Percentiles rank a stretch among this genome's conserved stretches.
Evolutionary conservation across 495 filamentous ascomycete species (phyloP).

Genomic region (Trichoderma asperelloides): DNA sequence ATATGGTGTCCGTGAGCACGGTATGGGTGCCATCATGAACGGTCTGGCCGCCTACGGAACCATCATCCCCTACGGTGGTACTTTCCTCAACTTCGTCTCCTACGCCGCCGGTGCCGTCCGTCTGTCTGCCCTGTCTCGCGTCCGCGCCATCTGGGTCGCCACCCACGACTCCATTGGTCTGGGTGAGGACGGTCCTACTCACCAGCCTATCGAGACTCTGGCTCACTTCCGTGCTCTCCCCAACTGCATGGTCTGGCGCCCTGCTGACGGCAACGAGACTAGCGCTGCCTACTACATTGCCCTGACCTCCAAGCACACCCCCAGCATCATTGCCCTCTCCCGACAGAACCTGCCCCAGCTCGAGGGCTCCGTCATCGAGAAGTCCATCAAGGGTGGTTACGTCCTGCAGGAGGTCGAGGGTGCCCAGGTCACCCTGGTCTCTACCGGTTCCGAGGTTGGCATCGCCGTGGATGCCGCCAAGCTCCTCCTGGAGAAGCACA

Average conservation of each 20-base stretch:
- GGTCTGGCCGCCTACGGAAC: slow-evolving; percentile 93
- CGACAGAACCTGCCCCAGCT: slow-evolving; percentile 98
- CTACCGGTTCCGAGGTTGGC: slow-evolving; percentile 92
- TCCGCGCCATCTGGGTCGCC: slow-evolving; percentile 90
- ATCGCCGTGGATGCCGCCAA: slow-evolving; percentile 88
- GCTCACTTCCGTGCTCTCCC: slow-evolving; percentile 98
- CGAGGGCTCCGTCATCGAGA: slow-evolving; percentile 80
- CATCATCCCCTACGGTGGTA: slow-evolving; percentile 86
- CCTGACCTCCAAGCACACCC: slow-evolving; percentile 82
- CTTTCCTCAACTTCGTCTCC: slow-evolving; percentile 99
- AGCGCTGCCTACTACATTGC: slow-evolving; percentile 96
- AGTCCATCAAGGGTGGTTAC: slow-evolving; percentile 90
- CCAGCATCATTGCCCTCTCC: slow-evolving; percentile 86
- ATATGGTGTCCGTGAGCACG: slow-evolving; percentile 96
- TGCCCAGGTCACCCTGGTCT: slow-evolving; percentile 82
- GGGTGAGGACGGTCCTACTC: slow-evolving; percentile 96
- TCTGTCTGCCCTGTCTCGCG: slow-evolving; percentile 83
- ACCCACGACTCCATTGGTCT: slow-evolving; percentile 99
- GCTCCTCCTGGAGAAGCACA: slow-evolving; percentile 82
- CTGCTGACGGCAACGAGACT: slow-evolving; percentile 97
- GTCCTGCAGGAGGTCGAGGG: slow-evolving; percentile 74
- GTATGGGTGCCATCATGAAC: slow-evolving; percentile 98
- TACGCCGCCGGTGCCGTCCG: slow-evolving; percentile 95
- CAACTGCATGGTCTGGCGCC: slow-evolving; percentile 99
- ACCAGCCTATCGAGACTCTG: slow-evolving; percentile 99